Base-by-base conservation (phyloP, 305 asterid genomes). In the Fraxinus baroniana region DNA sequence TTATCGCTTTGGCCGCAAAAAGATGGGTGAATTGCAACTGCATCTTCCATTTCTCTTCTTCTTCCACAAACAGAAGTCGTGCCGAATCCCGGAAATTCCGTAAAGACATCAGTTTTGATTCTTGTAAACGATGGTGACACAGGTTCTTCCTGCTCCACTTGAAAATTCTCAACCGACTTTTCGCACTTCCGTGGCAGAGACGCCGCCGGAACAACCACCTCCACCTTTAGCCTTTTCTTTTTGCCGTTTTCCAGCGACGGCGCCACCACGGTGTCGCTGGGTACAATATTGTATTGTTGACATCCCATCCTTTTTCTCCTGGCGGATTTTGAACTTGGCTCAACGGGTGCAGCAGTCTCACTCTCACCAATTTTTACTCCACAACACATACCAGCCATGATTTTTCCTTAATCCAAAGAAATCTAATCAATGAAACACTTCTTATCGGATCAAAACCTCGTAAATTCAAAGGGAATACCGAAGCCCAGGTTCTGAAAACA, bases 41-140 rank as follows among this genome's bases (percentile, higher is more conserved):
- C 91, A 79, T 95, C 99, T 91, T 95, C 99, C 99, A 95, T 95
- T 15, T 95, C 99, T 57, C 97, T 83, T 20, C 99, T 86, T 85
- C 97, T 87, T 8, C 99, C 99, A 55, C 99, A 94, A 32, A 95
- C 92, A 3, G 97, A 94, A 0, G 97, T 93, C 87, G 72, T 81
- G 0, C 99, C 98, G 78, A 87, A 95, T 57, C 90, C 93, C 1
- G 94, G 91, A 0, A 2, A 41, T 49, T 89, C 92, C 13, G 80
- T 4, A 5, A 8, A 36, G 36, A 36, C 22, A 13, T 75, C 84
- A 4, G 74, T 74, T 70, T n/a, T 79, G 37, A 39, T 36, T 80
- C 49, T 81, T 74, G 62, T 70, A 12, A 62, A 6, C 12, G 71
- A 24, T 18, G 30, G 71, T 2, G 71, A 62, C 71, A 7, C 32